Base-by-base conservation (phyloP, 352 stramenopile genomes). In the Pythium insidiosum region DNA sequence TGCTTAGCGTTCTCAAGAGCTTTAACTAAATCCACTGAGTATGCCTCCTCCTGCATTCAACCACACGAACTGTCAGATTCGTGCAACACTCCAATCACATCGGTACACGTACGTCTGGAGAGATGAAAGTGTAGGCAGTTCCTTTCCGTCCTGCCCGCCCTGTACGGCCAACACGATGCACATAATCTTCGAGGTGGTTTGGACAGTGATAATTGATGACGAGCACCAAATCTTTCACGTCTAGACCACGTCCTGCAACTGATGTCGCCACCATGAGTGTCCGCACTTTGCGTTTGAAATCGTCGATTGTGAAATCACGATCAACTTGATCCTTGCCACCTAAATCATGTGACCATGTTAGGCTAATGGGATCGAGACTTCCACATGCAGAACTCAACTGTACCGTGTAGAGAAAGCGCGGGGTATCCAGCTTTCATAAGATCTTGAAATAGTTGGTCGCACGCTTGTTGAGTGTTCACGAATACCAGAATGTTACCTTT, bases 161-260 rank as follows among this genome's bases (percentile, higher is more conserved):
- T 18, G 96, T 99, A 42, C 96, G 66, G 6, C 96, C 97, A 4
- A 99, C 95, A 24, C 97, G 89, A 73, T 99, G 97, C 2, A 99
- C 96, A 53, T 99, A 99, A 53, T 99, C 97, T 78, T 99, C 97
- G 35, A 99, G 70, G 62, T 99, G 96, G 61, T 99, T 99, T 0
- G 97, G 97, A 39, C 90, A 97, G 39, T 98, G 95, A 59, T 98
- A 99, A 73, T 99, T 99, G 57, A 99, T 97, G 24, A 99, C 97
- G 53, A 98, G 95, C 28, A 95, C 74, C 43, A 98, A 85, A 41
- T 98, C 93, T 36, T 97, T 96, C 25, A 99, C 97, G 58, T 99
- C 97, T 31, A 99, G 78, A 47, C 97, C 97, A 41, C 97, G 83
- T 37, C 91, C 95, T 48, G 96, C 97, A 31, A 99, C 96, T 28